Evolutionary conservation across 495 filamentous ascomycete species (phyloP), one percentile per base, ranked within the genome.

Genomic region (Aspergillus incahuasiensis): DNA sequence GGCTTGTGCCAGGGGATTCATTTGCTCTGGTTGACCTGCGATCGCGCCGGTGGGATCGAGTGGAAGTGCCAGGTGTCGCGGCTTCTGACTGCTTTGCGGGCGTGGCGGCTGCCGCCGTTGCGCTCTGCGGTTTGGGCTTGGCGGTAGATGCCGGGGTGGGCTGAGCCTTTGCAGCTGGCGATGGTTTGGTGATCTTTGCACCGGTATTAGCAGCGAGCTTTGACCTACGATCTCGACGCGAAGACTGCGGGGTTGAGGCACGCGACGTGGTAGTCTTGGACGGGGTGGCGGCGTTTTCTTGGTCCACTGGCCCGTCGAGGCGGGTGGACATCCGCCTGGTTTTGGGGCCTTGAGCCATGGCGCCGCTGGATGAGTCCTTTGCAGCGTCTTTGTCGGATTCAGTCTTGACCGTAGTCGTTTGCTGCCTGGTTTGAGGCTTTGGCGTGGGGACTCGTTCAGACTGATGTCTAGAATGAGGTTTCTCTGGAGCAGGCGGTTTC

Each of bases 251-350:
- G n/a, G 59, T 64, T 3, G 57, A 57, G 4, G 41, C 24, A 19
- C 16, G 43, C 42, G 59, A 52, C 3, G 43, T 51, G 8, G 52
- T 15, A 32, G 46, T 15, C 35, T 54, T 35, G 19, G 51, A 28
- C 19, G 58, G 53, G 18, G 43, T 15, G 12, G 25, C 38, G 8
- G 34, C 38, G 18, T 41, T 56, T 25, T 59, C 55, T 16, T 57
- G 48, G 13, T 19, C 21, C 18, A 12, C 52, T 32, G 48, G 19
- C 11, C 34, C 54, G 44, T 61, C 55, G 30, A 42, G 28, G 21
- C 61, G 61, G 13, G 58, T 57, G 22, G 59, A 46, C 44, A 63
- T 54, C 42, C 60, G 58, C 54, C 60, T 46, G 20, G 53, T 43
- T 43, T 54, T 52, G 25, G 52, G 58, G 20, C 15, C 53, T 16